phyloP scores from a whole-genome alignment of 139 green algal genomes.

The Chlorella sp. region DNA sequence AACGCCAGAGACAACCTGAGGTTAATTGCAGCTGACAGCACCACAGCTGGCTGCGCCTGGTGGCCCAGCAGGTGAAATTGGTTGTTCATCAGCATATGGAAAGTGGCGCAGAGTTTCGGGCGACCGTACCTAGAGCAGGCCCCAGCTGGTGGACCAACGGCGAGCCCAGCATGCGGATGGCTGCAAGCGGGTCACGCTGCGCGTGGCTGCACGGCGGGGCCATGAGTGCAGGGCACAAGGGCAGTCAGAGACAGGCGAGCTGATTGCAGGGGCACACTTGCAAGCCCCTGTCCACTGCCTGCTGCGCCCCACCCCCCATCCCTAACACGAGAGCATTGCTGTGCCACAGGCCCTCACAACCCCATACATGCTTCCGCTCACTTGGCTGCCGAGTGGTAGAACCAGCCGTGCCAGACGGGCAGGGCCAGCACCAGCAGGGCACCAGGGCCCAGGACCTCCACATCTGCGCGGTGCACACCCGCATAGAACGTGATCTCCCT shows the following conservation, averaged over 20 bases:
- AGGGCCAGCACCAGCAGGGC: constrained; percentile 24
- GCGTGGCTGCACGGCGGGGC: too few relatives aligned
- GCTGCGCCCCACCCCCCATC: background rate
- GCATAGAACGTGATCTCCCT: background rate
- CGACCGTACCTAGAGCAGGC: background rate
- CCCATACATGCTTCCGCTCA: too few relatives aligned
- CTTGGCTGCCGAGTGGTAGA: background rate
- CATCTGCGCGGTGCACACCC: background rate
- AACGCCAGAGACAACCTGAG: background rate
- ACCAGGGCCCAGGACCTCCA: background rate
- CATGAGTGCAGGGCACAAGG: too few relatives aligned
- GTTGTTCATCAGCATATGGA: background rate
- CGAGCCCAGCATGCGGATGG: constrained; percentile 20
- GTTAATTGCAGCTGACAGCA: too few relatives aligned
- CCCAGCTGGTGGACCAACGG: constrained; percentile 9
- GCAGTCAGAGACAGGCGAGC: too few relatives aligned
- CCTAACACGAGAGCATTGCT: too few relatives aligned
- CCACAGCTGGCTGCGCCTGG: background rate
- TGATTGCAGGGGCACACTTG: background rate
- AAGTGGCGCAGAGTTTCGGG: too few relatives aligned
- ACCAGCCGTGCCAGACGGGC: constrained; percentile 20
- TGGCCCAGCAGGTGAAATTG: background rate
- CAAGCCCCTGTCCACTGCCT: background rate
- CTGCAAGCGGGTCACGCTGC: background rate
- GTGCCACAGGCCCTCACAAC: too few relatives aligned